These are phyloP conservation scores for Orobanche coerulescens DNA, from an alignment of 257 asterid genomes.

Conservation along the genomic window DNA sequence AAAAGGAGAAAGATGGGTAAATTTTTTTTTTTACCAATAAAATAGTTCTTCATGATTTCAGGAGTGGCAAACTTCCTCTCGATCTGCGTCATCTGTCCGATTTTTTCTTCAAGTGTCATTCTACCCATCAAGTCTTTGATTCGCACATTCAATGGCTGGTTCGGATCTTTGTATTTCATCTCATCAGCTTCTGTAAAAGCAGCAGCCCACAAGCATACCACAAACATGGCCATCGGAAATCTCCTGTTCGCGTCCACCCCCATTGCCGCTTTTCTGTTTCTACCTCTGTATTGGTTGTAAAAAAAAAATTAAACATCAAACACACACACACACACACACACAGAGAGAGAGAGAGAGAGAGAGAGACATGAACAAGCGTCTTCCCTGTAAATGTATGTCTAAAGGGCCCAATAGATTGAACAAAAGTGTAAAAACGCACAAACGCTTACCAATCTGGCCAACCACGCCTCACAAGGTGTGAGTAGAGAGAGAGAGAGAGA, in stretches of 20 bases:
- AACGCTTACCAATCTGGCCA: conserved; percentile 14
- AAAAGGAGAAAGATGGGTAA: neutral
- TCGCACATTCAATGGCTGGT: conserved; percentile 47
- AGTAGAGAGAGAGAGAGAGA: neutral
- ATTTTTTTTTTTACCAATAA: conserved; percentile 49
- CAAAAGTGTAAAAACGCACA: neutral
- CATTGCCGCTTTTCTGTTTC: conserved; percentile 20
- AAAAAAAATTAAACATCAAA: neutral
- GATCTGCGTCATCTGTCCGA: conserved; percentile 87
- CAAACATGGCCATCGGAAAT: conserved; percentile 20
- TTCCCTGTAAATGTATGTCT: too few relatives aligned
- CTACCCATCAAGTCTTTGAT: conserved; percentile 59
- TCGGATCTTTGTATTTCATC: conserved; percentile 59
- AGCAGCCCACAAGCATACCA: conserved; percentile 33
- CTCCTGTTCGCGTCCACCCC: conserved; percentile 24
- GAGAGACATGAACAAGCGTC: neutral
- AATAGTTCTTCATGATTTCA: conserved; percentile 45
- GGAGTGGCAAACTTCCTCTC: conserved; percentile 60
- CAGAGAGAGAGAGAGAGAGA: too few relatives aligned
- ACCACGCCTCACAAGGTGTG: conserved; percentile 11
- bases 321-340: neutral
- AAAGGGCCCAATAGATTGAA: too few relatives aligned
- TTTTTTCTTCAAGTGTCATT: conserved; percentile 78
- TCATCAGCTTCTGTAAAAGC: conserved; percentile 34
- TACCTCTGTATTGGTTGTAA: conserved; percentile 9